Evolutionary conservation across 2,329 filamentous ascomycete genomes (phyloP), one percentile per base, ranked within the genome.

Genomic region (Nemania diffusa): DNA sequence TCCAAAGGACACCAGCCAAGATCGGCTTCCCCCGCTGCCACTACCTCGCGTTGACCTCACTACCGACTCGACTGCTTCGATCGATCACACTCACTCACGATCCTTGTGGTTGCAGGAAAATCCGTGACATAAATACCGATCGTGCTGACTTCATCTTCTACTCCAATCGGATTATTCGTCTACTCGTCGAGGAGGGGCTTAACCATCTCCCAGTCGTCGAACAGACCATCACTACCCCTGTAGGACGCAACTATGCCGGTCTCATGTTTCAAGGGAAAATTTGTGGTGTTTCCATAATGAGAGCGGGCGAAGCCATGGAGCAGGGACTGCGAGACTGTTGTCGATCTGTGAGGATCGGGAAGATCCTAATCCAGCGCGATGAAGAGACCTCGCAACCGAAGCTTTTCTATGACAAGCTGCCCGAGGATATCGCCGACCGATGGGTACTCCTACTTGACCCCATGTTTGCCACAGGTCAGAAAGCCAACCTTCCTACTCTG

Each of bases 101-200:
- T 69, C n/a, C 37, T 44, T 53, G 44, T 68, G 68, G n/a, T 69
- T 58, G 70, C 75, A 98, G 95, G 70, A 97, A 97, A 87, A 98
- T 99, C 78, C 91, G 96, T 74, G 94, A 97, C 80, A 92, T 92
- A 80, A 88, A 91, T 73, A 99, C 96, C 5, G 89, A 91, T 64
- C 92, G 96, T 66, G 96, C 94, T 69, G 96, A 99, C 81, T 99
- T 99, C 80, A 97, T 99, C 78, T 99, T 99, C 83, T 97, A 98
- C 84, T 97, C 94, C 50, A 99, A 99, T 82, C 90, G 96, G 67
- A 98, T 99, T 79, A 98, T 98, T 79, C 93, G 96, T 34, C 86
- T 99, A 48, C 87, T 99, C 6, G 96, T 99, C 46, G 96, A 99
- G 81, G 96, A 99, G 82, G 96, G 96, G 3, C 85, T 99, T 62